These are phyloP conservation scores for Colletotrichum shisoi DNA, from an alignment of 2,329 filamentous ascomycete genomes.

Conservation along the genomic window DNA sequence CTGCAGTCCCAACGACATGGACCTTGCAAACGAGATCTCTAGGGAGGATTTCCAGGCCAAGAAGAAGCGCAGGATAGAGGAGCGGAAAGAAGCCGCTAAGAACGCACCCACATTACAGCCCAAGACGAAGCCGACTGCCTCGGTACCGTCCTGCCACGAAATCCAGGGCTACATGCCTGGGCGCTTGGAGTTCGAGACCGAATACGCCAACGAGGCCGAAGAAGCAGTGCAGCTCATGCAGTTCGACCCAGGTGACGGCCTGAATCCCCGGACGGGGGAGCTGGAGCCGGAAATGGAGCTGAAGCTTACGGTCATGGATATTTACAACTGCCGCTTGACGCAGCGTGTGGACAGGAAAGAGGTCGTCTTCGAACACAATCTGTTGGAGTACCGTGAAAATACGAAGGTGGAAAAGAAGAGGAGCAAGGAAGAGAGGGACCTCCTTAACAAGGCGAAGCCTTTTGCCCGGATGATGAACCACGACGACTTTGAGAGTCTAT, in stretches of 20 bases:
- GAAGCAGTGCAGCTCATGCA: conserved; percentile 98
- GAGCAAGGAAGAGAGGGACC: conserved; percentile 91
- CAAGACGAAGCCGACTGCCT: conserved; percentile 95
- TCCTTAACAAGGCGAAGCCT: conserved; percentile 92
- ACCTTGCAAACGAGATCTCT: conserved; percentile 79
- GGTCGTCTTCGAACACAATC: conserved; percentile 92
- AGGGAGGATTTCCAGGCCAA: conserved; percentile 91
- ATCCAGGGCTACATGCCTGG: conserved; percentile 99
- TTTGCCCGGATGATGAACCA: conserved; percentile 97
- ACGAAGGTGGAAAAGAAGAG: conserved; percentile 89
- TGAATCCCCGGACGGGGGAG: conserved; percentile 83
- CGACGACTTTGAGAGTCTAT: conserved; percentile 85
- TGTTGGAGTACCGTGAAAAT: conserved; percentile 94
- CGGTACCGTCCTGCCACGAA: conserved; percentile 94
- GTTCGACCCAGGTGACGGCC: conserved; percentile 93
- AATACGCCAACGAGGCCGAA: conserved; percentile 97
- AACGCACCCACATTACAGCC: conserved; percentile 82
- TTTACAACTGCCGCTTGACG: conserved; percentile 92
- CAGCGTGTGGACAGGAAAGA: conserved; percentile 93
- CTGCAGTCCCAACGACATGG: conserved; percentile 82
- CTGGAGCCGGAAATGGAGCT: conserved; percentile 96
- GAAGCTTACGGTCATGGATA: conserved; percentile 97
- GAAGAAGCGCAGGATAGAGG: conserved; percentile 93
- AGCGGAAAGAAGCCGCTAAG: conserved; percentile 86
- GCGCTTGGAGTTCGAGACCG: conserved; percentile 94